Evolutionary conservation across 2,329 filamentous ascomycete species (phyloP), one percentile per base, ranked within the genome.

Genomic region (Alternaria brassicicola): DNA sequence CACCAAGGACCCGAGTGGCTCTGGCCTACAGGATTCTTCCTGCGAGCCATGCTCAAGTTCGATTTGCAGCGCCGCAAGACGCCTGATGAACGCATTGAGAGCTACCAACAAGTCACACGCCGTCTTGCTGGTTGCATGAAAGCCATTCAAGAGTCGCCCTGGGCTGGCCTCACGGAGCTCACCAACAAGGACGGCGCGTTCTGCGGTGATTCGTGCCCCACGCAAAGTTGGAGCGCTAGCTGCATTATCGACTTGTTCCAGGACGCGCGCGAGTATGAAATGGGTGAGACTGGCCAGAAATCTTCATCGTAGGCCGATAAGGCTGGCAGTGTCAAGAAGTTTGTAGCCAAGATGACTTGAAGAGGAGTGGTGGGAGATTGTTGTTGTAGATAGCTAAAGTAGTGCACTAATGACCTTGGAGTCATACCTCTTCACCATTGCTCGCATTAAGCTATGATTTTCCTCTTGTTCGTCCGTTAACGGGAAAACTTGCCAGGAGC

Each of bases 1-100:
- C 95, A 99, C 78, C 94, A 98, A 77, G 95, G 95, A 4, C 96
- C 95, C 0, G 95, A 99, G 77, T 99, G 95, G 95, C 81, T 97
- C 23, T 99, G 95, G 95, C 96, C 94, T 0, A 94, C 92, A 1
- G 95, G 95, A 4, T 99, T 93, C 82, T 99, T 97, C 83, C 83
- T 97, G 21, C 88, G 96, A 47, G 95, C 95, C 1, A 81, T 99
- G 64, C 84, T 99, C 63, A 91, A 93, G 76, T 98, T 98, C 71
- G 93, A 97, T 75, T 81, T 98, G 48, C 84, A 85, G 81, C 84
- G 93, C 28, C 85, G 92, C 47, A 84, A 84, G 62, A 86, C 83
- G 1, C 75, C 79, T 4, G 85, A 91, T 70, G 91, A 90, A 62
- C 86, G 88, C 30, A 89, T 89, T 1, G 95, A 98, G 78, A 91